Evolutionary conservation across 257 asterid species (phyloP), one percentile per base, ranked within the genome.

Genomic region (Solanum virginianum): DNA sequence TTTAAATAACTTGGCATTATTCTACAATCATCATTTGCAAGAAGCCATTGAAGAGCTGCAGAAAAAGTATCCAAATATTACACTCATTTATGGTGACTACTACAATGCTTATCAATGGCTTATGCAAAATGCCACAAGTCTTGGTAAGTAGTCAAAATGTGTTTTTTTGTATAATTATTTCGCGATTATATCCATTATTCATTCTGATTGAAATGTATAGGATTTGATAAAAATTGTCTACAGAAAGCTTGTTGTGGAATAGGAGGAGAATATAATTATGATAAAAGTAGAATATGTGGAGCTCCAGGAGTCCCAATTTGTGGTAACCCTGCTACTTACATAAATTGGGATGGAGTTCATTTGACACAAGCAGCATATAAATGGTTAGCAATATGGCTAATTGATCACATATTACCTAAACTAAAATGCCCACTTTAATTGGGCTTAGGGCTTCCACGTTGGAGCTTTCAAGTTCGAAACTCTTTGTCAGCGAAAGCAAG

Each of bases 301-400:
- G 39, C n/a, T 3, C 53, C 24, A 9, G 87, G 87, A 24, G 86
- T 84, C n/a, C 51, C 77, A 26, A 80, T 74, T 1, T 89, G 90
- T 49, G 15, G 63, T 45, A 12, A 57, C 84, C 90, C 32, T 41
- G 39, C 3, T 49, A 54, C 20, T 12, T 56, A 72, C 57, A 62
- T 88, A 15, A 80, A 54, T 47, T 88, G 90, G 92, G 88, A 89
- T 51, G 88, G 89, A 10, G n/a, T 88, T 18, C 87, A 88, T 83
- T 63, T 88, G 66, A 86, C 89, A n/a, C 86, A 84, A 68, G 17
- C 41, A 79, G 89, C 89, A 74, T 86, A 89, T 29, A 84, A 22
- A 72, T 60, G 26, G 43, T 75, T 75, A 43, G 22, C 81, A 24
- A 49, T 8, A 49, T 49, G 81, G 60, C 22, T 75, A 75, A 75